These are phyloP conservation scores for Fistulifera solaris DNA, from an alignment of 108 stramenopile species.

Conservation along the genomic window DNA sequence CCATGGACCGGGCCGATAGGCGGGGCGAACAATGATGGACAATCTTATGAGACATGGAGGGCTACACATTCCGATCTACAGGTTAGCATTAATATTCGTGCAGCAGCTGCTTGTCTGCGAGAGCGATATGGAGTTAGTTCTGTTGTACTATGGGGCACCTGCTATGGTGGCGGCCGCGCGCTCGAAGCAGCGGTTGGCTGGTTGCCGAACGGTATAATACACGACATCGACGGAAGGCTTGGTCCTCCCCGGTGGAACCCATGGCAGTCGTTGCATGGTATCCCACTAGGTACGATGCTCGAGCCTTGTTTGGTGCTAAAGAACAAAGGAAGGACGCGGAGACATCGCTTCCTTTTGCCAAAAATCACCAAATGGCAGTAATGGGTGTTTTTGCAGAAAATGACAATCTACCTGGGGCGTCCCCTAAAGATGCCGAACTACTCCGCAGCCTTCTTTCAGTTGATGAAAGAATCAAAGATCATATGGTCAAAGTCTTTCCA, in stretches of 20 bases:
- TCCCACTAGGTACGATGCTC: conserved; percentile 69
- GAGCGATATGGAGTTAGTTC: conserved; percentile 68
- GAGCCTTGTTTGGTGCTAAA: conserved; percentile 44
- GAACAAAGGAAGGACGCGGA: conserved; percentile 10
- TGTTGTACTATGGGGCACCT: conserved; percentile 75
- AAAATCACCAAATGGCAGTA: conserved; percentile 33
- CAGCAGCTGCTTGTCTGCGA: conserved; percentile 62
- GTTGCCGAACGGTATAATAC: conserved; percentile 41
- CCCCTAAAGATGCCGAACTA: conserved; percentile 49
- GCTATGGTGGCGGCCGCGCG: conserved; percentile 77
- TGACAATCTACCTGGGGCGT: conserved; percentile 58
- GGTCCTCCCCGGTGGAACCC: conserved; percentile 67
- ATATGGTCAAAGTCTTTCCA: conserved; percentile 80
- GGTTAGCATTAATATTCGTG: conserved; percentile 77
- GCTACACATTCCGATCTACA: conserved; percentile 54
- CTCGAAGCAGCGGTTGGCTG: conserved; percentile 70
- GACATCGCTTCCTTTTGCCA: conserved; percentile 9
- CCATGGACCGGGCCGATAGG: conserved; percentile 60
- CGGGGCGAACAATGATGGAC: conserved; percentile 36
- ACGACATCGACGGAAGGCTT: conserved; percentile 50
- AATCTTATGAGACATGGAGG: conserved; percentile 74
- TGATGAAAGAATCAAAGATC: conserved; percentile 63
- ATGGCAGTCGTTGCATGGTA: conserved; percentile 76
- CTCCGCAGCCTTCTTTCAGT: conserved; percentile 48
- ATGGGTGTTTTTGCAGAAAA: conserved; percentile 74